Conservation (phyloP, 1,284 basidiomycete species). For the Cutaneotrichosporon cyanovorans region DNA sequence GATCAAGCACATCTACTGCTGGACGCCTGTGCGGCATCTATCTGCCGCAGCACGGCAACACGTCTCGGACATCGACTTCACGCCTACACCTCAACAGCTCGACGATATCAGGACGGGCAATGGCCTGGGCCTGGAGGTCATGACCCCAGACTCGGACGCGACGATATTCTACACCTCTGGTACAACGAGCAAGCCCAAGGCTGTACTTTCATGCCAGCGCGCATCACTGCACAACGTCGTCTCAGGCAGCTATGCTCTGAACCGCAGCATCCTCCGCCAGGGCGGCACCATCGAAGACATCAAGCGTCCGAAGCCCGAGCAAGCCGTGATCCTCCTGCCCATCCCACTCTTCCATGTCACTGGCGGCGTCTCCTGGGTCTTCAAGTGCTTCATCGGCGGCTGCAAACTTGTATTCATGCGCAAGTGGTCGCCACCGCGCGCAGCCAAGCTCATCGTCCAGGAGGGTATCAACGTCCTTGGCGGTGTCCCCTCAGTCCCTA, state of each 20-base stretch:
- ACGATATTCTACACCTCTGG: slow-evolving; percentile 37
- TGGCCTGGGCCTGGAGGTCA: slow-evolving; percentile 13
- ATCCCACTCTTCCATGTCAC: slow-evolving; percentile 43
- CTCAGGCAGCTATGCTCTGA: slow-evolving; percentile 12
- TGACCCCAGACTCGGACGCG: slow-evolving; percentile 34
- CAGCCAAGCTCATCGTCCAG: slow-evolving; percentile 23
- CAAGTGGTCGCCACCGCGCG: slow-evolving; percentile 28
- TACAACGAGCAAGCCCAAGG: slow-evolving; percentile 26
- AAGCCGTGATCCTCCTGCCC: slow-evolving; percentile 27
- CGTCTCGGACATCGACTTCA: not conserved
- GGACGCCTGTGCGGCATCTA: not conserved
- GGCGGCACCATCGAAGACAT: slow-evolving; percentile 19
- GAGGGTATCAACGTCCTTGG: slow-evolving; percentile 34
- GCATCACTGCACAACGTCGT: slow-evolving; percentile 10
- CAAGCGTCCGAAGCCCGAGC: slow-evolving; percentile 1
- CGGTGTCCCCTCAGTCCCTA: slow-evolving; percentile 38
- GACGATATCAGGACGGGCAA: too few relatives aligned
- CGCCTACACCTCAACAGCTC: not conserved
- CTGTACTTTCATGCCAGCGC: slow-evolving; percentile 35
- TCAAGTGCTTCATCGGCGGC: slow-evolving; percentile 30
- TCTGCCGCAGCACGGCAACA: not conserved
- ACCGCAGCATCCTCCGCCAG: slow-evolving; percentile 23
- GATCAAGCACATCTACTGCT: slow-evolving; percentile 1
- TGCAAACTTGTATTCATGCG: slow-evolving; percentile 33
- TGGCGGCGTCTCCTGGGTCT: slow-evolving; percentile 39